Conservation (phyloP, 2,329 filamentous ascomycete species). For the Oidium heveae region DNA sequence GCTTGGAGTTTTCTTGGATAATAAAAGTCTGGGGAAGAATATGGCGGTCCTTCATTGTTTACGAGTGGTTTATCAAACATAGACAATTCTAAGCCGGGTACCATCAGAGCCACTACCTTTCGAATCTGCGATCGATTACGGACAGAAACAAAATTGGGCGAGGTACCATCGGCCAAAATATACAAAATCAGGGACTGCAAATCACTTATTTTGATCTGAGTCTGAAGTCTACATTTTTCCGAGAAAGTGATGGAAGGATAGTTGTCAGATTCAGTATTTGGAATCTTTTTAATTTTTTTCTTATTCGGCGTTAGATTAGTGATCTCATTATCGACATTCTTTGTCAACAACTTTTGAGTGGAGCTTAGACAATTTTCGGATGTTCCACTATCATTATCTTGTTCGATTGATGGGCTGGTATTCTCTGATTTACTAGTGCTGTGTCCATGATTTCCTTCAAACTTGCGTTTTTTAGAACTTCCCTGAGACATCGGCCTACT, state of each 20-base stretch:
- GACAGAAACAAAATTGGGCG: constrained; percentile 39
- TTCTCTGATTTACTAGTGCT: too few species aligned
- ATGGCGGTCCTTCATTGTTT: constrained; percentile 3
- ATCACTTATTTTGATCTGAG: constrained; percentile 35
- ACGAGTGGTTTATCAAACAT: constrained; percentile 34
- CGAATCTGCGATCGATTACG: constrained; percentile 36
- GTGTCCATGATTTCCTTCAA: too few species aligned
- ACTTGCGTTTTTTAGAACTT: too few species aligned
- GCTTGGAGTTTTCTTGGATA: constrained; percentile 28
- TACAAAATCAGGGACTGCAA: constrained; percentile 39
- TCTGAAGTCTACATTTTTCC: constrained; percentile 25
- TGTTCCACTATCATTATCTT: too few species aligned
- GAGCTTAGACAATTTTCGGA: too few species aligned
- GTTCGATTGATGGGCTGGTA: too few species aligned
- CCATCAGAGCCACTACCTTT: constrained; percentile 75
- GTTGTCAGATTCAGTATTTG: constrained; percentile 26
- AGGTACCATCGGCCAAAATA: constrained; percentile 37
- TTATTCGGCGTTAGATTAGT: constrained; percentile 15
- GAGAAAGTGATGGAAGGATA: constrained; percentile 36
- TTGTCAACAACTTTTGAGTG: too few species aligned
- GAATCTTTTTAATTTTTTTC: constrained; percentile 37
- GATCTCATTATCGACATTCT: too few species aligned
- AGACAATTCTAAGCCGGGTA: constrained; percentile 69
- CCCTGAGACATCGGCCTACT: too few species aligned
- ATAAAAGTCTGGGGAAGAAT: constrained; percentile 30